A percentile compares a stretch with the other conserved stretches of the same genome.
Conservation (phyloP, 1,284 basidiomycete species). For the Porogramme epimiltina region DNA sequence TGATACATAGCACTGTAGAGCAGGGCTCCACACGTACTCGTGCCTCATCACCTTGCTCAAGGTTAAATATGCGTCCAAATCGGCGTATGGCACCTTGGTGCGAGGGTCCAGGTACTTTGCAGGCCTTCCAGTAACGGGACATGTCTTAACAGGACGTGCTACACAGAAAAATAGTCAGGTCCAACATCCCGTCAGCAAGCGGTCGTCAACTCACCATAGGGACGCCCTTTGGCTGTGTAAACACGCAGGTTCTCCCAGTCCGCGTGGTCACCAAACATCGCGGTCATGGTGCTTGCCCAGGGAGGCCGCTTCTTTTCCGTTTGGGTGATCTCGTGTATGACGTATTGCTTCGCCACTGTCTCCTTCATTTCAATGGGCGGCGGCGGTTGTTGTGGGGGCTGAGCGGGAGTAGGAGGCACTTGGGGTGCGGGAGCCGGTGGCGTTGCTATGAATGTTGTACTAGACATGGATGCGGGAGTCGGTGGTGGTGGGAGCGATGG, state of each 20-base stretch:
- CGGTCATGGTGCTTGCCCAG: slow-evolving; percentile 74
- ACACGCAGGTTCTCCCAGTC: slow-evolving; percentile 70
- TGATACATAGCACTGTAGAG: slow-evolving; percentile 53
- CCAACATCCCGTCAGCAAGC: background rate
- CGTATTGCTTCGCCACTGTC: slow-evolving; percentile 60
- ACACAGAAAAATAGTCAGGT: background rate
- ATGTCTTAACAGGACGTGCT: slow-evolving; percentile 65
- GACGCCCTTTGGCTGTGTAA: slow-evolving; percentile 60
- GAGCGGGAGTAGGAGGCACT: background rate
- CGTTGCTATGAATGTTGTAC: background rate
- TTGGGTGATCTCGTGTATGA: slow-evolving; percentile 62
- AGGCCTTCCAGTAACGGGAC: slow-evolving; percentile 63
- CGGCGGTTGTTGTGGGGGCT: slow-evolving; percentile 21
- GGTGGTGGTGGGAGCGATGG: background rate
- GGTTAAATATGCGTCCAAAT: slow-evolving; percentile 62
- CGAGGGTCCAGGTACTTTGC: slow-evolving; percentile 77
- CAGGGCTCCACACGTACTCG: slow-evolving; percentile 65
- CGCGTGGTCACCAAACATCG: slow-evolving; percentile 77
- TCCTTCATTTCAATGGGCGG: slow-evolving; percentile 38
- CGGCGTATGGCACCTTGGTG: slow-evolving; percentile 77
- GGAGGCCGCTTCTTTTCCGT: slow-evolving; percentile 47
- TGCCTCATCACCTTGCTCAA: slow-evolving; percentile 62
- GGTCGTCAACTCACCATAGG: slow-evolving; percentile 47
- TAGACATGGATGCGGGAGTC: background rate
- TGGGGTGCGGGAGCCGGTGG: background rate